These are phyloP conservation scores for Cyclostephanos invisitatus DNA, from an alignment of 108 stramenopile genomes.

Conservation along the genomic window DNA sequence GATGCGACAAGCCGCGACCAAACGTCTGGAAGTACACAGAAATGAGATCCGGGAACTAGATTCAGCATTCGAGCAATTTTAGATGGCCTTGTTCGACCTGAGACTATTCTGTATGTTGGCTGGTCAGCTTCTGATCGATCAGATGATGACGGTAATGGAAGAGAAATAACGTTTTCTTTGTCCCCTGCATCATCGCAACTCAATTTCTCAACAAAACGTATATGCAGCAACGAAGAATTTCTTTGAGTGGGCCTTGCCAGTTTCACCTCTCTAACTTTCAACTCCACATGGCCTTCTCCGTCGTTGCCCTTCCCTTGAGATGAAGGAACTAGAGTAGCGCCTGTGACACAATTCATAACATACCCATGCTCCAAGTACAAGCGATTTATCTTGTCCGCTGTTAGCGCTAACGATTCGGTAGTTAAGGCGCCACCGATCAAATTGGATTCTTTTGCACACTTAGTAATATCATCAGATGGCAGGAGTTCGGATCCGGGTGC, in stretches of 20 bases:
- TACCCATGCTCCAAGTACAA: constrained; percentile 79
- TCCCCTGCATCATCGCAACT: constrained; percentile 56
- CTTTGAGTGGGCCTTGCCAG: constrained; percentile 16
- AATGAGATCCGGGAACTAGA: constrained; percentile 63
- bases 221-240: constrained; percentile 49
- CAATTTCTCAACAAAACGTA: constrained; percentile 70
- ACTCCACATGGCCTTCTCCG: constrained; percentile 46
- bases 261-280: constrained; percentile 55
- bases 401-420: constrained; percentile 62
- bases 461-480: constrained; percentile 59
- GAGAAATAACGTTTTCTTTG: background rate
- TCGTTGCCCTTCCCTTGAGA: constrained; percentile 45
- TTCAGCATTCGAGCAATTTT: constrained; percentile 67
- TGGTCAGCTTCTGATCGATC: constrained; percentile 37
- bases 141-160: constrained; percentile 12
- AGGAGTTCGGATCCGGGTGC: constrained; percentile 69
- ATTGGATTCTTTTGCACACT: constrained; percentile 64
- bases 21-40: constrained; percentile 43
- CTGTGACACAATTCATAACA: constrained; percentile 74
- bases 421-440: constrained; percentile 64
- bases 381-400: constrained; percentile 59
- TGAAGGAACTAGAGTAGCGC: constrained; percentile 63
- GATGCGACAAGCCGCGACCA: constrained; percentile 37
- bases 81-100: constrained; percentile 65
- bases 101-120: constrained; percentile 56